Evolutionary conservation across 495 filamentous ascomycete species (phyloP).

Genomic region (Delitschia confertaspora): DNA sequence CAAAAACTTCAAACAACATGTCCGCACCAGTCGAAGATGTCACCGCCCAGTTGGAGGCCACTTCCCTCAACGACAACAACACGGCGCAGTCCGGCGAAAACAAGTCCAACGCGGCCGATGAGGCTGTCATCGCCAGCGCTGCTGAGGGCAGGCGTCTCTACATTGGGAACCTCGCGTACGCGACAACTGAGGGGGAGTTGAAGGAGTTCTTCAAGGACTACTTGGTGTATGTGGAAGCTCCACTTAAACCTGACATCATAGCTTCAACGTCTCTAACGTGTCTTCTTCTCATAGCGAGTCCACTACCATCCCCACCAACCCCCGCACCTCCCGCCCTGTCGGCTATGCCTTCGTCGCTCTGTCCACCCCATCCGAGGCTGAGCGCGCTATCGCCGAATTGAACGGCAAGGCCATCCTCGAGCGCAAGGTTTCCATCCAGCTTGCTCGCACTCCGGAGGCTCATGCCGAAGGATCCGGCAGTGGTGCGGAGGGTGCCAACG

Average conservation of each 20-base stretch:
- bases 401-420: slow-evolving; percentile 95
- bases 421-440: slow-evolving; percentile 97
- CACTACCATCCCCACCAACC: slow-evolving; percentile 97
- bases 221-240: slow-evolving; percentile 74
- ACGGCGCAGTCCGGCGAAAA: slow-evolving; percentile 34
- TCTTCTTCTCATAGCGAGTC: slow-evolving; percentile 63
- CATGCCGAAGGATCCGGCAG: slow-evolving; percentile 52
- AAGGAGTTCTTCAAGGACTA: slow-evolving; percentile 98
- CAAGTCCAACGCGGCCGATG: slow-evolving; percentile 54
- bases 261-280: slow-evolving; percentile 18
- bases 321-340: slow-evolving; percentile 93
- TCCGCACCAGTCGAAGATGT: slow-evolving; percentile 59
- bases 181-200: slow-evolving; percentile 99
- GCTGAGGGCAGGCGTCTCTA: slow-evolving; percentile 98
- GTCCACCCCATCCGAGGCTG: slow-evolving; percentile 84
- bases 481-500: slow-evolving; percentile 57
- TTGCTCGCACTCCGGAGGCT: slow-evolving; percentile 92
- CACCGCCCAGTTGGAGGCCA: slow-evolving; percentile 74
- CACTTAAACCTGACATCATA: background rate
- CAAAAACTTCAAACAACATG: slow-evolving; percentile 33
- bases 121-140: slow-evolving; percentile 90
- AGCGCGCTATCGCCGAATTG: slow-evolving; percentile 85
- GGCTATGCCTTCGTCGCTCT: slow-evolving; percentile 99
- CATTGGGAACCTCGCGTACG: slow-evolving; percentile 99
- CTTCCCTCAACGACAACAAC: slow-evolving; percentile 47